phyloP scores from a whole-genome alignment of 495 filamentous ascomycete species.

The Oidiodendron maius region DNA sequence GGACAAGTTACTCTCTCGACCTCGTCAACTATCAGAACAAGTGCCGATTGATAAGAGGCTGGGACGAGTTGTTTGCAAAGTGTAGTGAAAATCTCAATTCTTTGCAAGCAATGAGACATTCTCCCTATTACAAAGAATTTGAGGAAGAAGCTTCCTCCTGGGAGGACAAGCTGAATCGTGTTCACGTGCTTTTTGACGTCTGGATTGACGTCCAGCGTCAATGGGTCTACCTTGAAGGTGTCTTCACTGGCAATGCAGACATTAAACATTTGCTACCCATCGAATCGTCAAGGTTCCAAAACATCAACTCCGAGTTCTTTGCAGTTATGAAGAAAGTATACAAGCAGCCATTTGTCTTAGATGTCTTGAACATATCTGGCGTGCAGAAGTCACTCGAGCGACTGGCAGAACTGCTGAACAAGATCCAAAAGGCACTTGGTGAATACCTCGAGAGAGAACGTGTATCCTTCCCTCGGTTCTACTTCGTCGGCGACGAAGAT shows the following conservation, averaged over 20 bases:
- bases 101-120: constrained; percentile 96
- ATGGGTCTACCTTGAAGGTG: constrained; percentile 98
- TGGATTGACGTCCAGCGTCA: constrained; percentile 99
- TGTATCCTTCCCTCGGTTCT: constrained; percentile 95
- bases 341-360: constrained; percentile 87
- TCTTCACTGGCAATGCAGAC: constrained; percentile 96
- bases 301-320: constrained; percentile 98
- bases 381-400: constrained; percentile 94
- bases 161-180: constrained; percentile 97
- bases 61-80: constrained; percentile 97
- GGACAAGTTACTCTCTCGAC: constrained; percentile 90
- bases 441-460: constrained; percentile 98
- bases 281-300: constrained; percentile 93
- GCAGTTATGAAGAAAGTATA: constrained; percentile 98
- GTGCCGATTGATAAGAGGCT: constrained; percentile 92
- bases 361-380: constrained; percentile 90
- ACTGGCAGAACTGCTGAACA: constrained; percentile 90
- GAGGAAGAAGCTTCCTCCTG: constrained; percentile 93
- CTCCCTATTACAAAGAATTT: constrained; percentile 97
- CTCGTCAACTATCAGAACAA: constrained; percentile 97
- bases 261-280: constrained; percentile 97
- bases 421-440: constrained; percentile 97
- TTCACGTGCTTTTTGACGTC: constrained; percentile 95
- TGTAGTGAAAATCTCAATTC: constrained; percentile 98
- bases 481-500: constrained; percentile 98